Evolutionary conservation across 768 basidiomycete genomes (phyloP), one percentile per base, ranked within the genome.

Genomic region (Royoungia palumana): DNA sequence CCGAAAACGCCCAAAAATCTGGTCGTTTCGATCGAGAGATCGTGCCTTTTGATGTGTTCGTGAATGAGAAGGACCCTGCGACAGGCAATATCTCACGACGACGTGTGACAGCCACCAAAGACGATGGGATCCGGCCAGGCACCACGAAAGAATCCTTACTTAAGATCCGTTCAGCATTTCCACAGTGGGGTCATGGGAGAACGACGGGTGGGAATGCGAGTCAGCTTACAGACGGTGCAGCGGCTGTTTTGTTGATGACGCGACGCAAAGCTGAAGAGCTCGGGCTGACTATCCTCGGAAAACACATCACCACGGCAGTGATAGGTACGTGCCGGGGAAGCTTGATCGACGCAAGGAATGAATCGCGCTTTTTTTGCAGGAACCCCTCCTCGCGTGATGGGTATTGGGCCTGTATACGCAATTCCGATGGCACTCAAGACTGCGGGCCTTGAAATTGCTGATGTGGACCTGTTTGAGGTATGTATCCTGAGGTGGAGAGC

Each of bases 201-300:
- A 89, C 88, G 28, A 92, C 90, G 3, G 89, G 89, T 17, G 89
- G 90, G 7, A 93, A 93, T 62, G 89, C 90, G 11, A 86, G 85
- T 58, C 90, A 92, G 63, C 76, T 90, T 36, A 88, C 89, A 6
- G 89, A 93, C 57, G 89, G 89, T 17, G 87, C 85, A 16, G 90
- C 92, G 1, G 84, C 88, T 4, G 79, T 89, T 1, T 57, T 94
- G 44, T 62, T 94, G 53, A 94, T 94, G 92, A 83, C 78, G 3
- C 72, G 92, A 49, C 71, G 73, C 49, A 89, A 86, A 65, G 92
- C 92, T 2, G 83, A 89, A 55, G 80, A 80, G 55, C 73, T 92
- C 5, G 83, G 85, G 6, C 62, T 94, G 51, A 70, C 69, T 17
- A 80, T 94, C 56, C 68, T 92, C n/a, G 91, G 79, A 8, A 93